Evolutionary conservation across 192 early-diverging fungal species (phyloP).

Genomic region (Ramicandelaber brevisporus): DNA sequence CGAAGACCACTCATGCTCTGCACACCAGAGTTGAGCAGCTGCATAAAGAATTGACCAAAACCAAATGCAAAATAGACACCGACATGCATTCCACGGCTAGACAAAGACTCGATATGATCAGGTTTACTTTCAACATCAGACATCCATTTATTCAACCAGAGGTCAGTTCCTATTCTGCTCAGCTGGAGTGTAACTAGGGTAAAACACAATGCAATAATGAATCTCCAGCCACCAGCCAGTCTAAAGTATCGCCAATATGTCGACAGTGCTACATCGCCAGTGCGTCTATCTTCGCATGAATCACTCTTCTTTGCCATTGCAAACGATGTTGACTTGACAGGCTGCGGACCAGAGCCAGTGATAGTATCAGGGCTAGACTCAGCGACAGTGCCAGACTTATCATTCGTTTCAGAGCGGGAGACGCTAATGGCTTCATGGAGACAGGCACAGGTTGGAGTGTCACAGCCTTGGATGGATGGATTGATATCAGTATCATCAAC

Average conservation of each 20-base stretch:
- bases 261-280: slow-evolving; percentile 28
- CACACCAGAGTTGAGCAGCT: slow-evolving; percentile 48
- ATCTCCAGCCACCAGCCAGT: slow-evolving; percentile 6
- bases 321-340: no score
- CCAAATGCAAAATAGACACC: slow-evolving; percentile 36
- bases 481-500: no score
- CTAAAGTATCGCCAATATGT: slow-evolving; percentile 30
- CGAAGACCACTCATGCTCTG: slow-evolving; percentile 52
- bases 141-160: slow-evolving; percentile 43
- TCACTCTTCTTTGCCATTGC: no score
- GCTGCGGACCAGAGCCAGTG: no score
- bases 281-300: slow-evolving; percentile 58
- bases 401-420: no score
- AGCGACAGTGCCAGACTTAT: no score
- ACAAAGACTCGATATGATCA: slow-evolving; percentile 21
- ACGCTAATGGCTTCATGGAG: no score
- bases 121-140: slow-evolving; percentile 6
- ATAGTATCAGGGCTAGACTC: no score
- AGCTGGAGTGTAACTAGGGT: slow-evolving; percentile 7
- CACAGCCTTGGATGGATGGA: no score
- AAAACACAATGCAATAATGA: slow-evolving; percentile 6
- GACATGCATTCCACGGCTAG: slow-evolving; percentile 35
- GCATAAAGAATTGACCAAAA: slow-evolving; percentile 33
- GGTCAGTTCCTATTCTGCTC: slow-evolving; percentile 16
- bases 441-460: no score